phyloP scores from a whole-genome alignment of 2,329 filamentous ascomycete genomes.

The Cryphonectria parasitica region DNA sequence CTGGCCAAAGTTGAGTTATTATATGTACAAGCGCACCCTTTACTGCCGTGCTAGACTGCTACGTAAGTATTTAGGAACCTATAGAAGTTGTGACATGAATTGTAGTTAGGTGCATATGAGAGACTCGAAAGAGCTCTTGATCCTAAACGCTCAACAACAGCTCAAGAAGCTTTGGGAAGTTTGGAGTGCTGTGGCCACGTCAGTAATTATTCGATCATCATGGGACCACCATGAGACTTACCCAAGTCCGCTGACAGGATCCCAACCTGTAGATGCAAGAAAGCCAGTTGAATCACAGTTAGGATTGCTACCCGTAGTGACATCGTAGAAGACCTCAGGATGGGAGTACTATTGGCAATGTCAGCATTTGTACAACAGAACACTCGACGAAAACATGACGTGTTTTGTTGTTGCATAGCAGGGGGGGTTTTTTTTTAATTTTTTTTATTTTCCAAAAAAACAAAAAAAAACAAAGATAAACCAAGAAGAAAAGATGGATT shows the following conservation, averaged over 20 bases:
- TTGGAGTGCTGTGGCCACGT: slow-evolving; percentile 9
- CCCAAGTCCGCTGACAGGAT: slow-evolving; percentile 35
- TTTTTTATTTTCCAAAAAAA: too few relatives aligned
- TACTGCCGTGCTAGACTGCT: neutral
- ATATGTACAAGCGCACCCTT: neutral
- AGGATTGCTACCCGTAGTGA: slow-evolving; percentile 37
- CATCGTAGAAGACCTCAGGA: slow-evolving; percentile 39
- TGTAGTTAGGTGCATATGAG: neutral
- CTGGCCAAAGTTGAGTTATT: neutral
- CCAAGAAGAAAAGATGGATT: neutral
- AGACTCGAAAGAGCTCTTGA: neutral
- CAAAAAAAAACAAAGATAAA: too few relatives aligned
- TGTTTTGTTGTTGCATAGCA: too few relatives aligned
- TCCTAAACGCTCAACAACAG: slow-evolving; percentile 9
- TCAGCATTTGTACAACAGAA: slow-evolving; percentile 2
- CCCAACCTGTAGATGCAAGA: slow-evolving; percentile 36
- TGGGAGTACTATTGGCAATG: slow-evolving; percentile 34
- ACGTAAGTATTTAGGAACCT: neutral
- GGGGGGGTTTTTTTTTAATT: too few relatives aligned
- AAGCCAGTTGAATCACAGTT: slow-evolving; percentile 40
- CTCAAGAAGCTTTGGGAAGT: slow-evolving; percentile 18
- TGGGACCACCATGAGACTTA: neutral
- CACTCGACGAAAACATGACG: too few relatives aligned
- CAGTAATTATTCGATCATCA: neutral
- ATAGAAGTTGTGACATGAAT: neutral